Evolutionary conservation across 1,284 basidiomycete species (phyloP), one percentile per base, ranked within the genome.

Genomic region (Leccinum subrobustum): DNA sequence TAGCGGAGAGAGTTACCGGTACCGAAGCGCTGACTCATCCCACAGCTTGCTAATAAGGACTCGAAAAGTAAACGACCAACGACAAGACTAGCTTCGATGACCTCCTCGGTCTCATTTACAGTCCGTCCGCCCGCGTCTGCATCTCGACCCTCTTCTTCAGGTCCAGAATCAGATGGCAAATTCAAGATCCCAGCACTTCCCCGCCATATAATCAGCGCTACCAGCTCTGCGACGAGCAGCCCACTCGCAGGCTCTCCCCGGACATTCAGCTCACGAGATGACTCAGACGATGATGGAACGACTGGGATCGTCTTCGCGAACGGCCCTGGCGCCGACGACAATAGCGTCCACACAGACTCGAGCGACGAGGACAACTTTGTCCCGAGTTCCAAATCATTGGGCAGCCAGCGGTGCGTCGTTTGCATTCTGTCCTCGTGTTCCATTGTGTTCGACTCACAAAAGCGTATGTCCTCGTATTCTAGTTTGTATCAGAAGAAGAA

Each of bases 401-500:
- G 88, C 44, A 84, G 84, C 64, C 83, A 88, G 84, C 88, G 88
- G 90, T 92, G 85, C 82, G 89, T 90, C 67, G 44, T 64, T 66
- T 64, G 66, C 64, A 18, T 23, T 39, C 29, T 0, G 4, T 37
- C 54, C 1, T 42, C 33, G 6, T 14, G 16, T 53, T 44, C 25
- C 54, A 54, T 62, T 33, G 59, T 62, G 48, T 57, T 66, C 61
- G 64, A 64, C 71, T 74, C 64, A 73, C 69, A 60, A 12, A 60
- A 70, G 64, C 47, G 3, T 23, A n/a, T 55, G 31, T 58, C 44
- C 18, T 35, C 2, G 1, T 9, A 39, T 50, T 61, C 48, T 66
- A 87, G 83, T 62, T 67, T 79, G 25, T 74, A 67, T 57, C 75
- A 80, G 63, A 77, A 81, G 61, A 80, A 73, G 54, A 79, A 76